Evolutionary conservation across 2,329 filamentous ascomycete genomes (phyloP).

Genomic region (Fusarium verrucosum): DNA sequence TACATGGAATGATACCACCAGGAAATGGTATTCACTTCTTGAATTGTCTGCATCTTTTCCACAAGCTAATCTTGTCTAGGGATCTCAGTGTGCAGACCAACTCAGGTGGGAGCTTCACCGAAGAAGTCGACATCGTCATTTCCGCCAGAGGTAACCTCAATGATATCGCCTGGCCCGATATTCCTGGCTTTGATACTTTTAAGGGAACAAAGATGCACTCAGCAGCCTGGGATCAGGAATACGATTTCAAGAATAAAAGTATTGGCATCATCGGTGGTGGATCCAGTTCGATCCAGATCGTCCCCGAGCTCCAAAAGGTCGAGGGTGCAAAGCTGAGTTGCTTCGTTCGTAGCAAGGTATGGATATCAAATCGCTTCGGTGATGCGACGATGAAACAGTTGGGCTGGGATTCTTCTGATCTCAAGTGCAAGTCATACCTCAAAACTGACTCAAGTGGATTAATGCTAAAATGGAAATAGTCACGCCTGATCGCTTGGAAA

Average conservation of each 20-base stretch:
- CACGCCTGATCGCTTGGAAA: background rate
- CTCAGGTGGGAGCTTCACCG: background rate
- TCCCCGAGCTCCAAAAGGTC: background rate
- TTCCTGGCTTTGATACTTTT: background rate
- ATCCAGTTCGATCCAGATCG: background rate
- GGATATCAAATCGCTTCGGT: constrained; percentile 4
- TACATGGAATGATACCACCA: background rate
- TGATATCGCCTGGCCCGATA: background rate
- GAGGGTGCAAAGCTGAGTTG: background rate
- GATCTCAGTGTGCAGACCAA: background rate
- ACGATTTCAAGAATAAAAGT: background rate
- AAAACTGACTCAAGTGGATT: accelerated
- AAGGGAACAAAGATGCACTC: constrained; percentile 5
- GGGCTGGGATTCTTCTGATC: background rate
- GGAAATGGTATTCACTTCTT: background rate
- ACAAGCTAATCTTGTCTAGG: background rate
- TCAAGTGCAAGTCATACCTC: background rate
- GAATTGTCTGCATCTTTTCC: accelerated
- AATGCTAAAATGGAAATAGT: background rate
- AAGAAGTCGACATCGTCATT: background rate
- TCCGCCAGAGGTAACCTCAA: background rate
- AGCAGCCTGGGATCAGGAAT: background rate
- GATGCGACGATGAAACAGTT: background rate
- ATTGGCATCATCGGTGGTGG: background rate
- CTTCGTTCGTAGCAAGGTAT: background rate